Conservation (phyloP, 257 asterid species). For the Nicotiana attenuata region DNA sequence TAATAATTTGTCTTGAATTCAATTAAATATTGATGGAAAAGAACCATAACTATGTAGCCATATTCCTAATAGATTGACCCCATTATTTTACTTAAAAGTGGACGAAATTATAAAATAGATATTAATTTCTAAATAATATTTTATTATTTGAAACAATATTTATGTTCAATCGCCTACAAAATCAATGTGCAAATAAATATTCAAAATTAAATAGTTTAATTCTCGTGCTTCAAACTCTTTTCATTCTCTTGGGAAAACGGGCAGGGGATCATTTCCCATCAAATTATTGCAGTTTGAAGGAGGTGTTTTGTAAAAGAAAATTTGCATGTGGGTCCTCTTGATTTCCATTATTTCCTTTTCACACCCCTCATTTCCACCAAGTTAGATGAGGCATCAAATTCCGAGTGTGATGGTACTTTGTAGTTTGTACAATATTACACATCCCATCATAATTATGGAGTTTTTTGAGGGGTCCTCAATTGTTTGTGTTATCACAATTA, state of each 20-base stretch:
- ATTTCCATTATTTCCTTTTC: conserved; percentile 19
- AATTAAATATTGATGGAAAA: too few species aligned
- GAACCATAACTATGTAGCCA: too few species aligned
- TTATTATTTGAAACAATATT: too few species aligned
- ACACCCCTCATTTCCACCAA: not conserved
- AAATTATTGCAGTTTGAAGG: conserved; percentile 7
- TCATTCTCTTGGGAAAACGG: not conserved
- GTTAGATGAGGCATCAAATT: conserved; percentile 35
- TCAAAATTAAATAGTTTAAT: too few species aligned
- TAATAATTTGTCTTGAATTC: too few species aligned
- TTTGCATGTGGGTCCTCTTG: conserved; percentile 35
- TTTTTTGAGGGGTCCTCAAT: conserved; percentile 9
- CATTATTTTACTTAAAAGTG: not conserved
- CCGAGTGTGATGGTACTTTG: conserved; percentile 36
- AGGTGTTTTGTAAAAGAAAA: conserved; percentile 8
- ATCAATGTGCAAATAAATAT: too few species aligned
- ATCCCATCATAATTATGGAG: conserved; percentile 33
- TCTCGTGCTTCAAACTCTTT: not conserved
- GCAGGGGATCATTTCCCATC: conserved; percentile 28
- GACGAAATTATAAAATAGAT: too few species aligned
- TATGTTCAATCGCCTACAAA: not conserved
- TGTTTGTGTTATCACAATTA: conserved; percentile 29
- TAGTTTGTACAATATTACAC: conserved; percentile 31
- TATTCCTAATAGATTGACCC: too few species aligned
- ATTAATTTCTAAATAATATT: too few species aligned